Conservation (phyloP, 2,329 filamentous ascomycete genomes). For the Epichloe hybrida region DNA sequence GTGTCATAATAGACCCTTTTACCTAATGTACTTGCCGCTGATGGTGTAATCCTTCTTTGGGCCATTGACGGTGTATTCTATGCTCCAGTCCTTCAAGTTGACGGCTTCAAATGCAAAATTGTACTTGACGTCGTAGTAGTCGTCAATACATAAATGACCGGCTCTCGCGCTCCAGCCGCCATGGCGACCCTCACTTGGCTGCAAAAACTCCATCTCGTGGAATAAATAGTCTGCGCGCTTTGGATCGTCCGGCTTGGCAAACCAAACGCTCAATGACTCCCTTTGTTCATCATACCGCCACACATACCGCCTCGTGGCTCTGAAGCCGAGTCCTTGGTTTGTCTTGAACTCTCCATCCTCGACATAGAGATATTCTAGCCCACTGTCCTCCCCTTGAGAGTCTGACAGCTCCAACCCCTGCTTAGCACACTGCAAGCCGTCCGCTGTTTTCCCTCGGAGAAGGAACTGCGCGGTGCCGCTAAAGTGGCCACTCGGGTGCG, state of each 20-base stretch:
- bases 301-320: constrained; percentile 52
- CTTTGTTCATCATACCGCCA: constrained; percentile 52
- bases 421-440: constrained; percentile 28
- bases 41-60: constrained; percentile 63
- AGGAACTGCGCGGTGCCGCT: constrained; percentile 52
- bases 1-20: not conserved
- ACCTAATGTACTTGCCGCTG: constrained; percentile 35
- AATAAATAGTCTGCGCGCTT: constrained; percentile 59
- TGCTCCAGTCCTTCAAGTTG: constrained; percentile 41
- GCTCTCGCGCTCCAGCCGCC: constrained; percentile 50
- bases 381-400: constrained; percentile 18
- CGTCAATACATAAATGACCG: constrained; percentile 56
- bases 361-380: constrained; percentile 53
- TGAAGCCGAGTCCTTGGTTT: constrained; percentile 40
- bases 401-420: not conserved
- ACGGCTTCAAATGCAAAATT: constrained; percentile 49
- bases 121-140: constrained; percentile 59
- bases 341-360: constrained; percentile 54
- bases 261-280: constrained; percentile 59
- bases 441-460: constrained; percentile 43
- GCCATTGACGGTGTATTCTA: constrained; percentile 54
- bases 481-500: constrained; percentile 51
- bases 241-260: constrained; percentile 50
- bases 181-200: constrained; percentile 18
- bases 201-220: constrained; percentile 53